Evolutionary conservation across 2,329 filamentous ascomycete genomes (phyloP), one percentile per base, ranked within the genome.

Genomic region (Penicillium thymicola): DNA sequence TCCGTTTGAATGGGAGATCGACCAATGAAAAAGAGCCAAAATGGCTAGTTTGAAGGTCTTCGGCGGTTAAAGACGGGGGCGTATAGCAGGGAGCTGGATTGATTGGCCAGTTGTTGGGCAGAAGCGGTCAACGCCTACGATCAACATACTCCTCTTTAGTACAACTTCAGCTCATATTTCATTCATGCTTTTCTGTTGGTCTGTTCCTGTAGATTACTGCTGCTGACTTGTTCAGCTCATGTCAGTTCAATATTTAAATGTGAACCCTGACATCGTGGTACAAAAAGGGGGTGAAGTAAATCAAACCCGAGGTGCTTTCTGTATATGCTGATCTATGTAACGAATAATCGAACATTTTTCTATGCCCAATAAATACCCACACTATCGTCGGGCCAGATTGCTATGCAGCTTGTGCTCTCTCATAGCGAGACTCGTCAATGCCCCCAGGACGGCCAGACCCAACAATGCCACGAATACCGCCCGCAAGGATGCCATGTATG

Each of bases 351-450:
- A 41, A 18, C 36, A 14, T n/a, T 28, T 21, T 23, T 32, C 18
- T 10, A 40, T 23, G 8, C 30, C 8, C 9, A 54, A 48, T 51
- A 40, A 13, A 36, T 51, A 18, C 25, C n/a, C 14, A 30, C 27
- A 42, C 57, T 63, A 61, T 41, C 65, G 64, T 28, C 70, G 66
- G 8, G 80, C 78, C 58, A 95, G 72, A 30, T 84, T 95, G 32
- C 79, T 84, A 75, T 95, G 88, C 65, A 96, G 75, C 47, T 82
- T 87, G 72, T 96, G 88, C 76, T 96, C 88, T 71, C 82, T 86
- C 84, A 96, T 90, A 44, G 87, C 78, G 25, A 87, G 76, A 50
- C 87, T 83, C 38, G 79, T 78, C 34, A 90, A 62, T 32, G 88
- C 78, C 0, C 82, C 88, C 27, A 87, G 53, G 0, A 87, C 67